Evolutionary conservation across 2,329 filamentous ascomycete species (phyloP).

Genomic region (Colletotrichum zoysiae): DNA sequence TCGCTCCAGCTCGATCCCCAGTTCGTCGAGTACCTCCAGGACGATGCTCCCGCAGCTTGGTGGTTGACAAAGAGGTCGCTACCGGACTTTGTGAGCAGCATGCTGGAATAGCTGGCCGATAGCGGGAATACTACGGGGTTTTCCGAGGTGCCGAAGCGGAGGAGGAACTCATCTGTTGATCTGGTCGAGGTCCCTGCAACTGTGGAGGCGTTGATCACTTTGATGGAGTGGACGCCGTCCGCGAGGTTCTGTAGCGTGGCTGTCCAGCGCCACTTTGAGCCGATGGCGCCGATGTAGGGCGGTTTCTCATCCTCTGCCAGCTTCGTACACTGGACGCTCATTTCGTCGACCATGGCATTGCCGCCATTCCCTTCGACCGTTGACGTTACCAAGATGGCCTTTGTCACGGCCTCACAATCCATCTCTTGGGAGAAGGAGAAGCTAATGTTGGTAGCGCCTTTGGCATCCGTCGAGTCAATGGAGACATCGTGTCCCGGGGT

Average conservation of each 20-base stretch:
- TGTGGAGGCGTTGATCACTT: constrained; percentile 65
- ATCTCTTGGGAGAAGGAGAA: constrained; percentile 2
- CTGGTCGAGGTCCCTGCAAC: constrained; percentile 53
- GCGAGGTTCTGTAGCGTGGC: constrained; percentile 67
- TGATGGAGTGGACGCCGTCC: constrained; percentile 72
- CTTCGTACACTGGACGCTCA: constrained; percentile 1
- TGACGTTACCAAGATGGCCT: neutral
- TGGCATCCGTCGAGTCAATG: constrained; percentile 53
- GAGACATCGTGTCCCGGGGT: constrained; percentile 71
- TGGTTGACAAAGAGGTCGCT: constrained; percentile 64
- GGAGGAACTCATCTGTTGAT: neutral
- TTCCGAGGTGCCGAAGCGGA: neutral
- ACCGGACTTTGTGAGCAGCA: constrained; percentile 58
- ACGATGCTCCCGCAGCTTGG: constrained; percentile 70
- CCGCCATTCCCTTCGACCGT: neutral
- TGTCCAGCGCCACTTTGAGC: constrained; percentile 65
- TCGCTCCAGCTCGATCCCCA: constrained; percentile 70
- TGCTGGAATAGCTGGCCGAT: constrained; percentile 55
- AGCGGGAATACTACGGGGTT: neutral
- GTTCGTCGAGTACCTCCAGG: constrained; percentile 68
- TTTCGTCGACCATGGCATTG: constrained; percentile 45
- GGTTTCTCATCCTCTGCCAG: neutral
- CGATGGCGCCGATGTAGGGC: constrained; percentile 53
- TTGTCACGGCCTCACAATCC: neutral
- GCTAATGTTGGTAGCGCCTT: neutral